Base-by-base conservation (phyloP, 2,329 filamentous ascomycete species). In the Domatiomyces catenatus region DNA sequence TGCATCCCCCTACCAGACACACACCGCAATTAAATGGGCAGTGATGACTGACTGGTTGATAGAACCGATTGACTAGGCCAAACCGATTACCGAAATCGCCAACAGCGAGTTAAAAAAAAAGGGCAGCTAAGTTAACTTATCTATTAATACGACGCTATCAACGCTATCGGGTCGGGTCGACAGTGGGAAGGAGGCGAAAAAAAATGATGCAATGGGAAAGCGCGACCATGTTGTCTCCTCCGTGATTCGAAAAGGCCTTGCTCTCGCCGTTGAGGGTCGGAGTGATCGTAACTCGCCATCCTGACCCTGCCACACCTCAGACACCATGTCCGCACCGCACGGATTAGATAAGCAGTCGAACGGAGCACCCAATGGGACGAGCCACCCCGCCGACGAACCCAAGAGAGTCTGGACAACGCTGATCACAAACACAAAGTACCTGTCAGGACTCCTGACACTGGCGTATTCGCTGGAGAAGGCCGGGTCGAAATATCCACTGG, bases 391-490 rank as follows among this genome's bases (percentile, higher is more conserved):
- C 26, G 36, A 49, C n/a, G 39, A 28, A 18, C 47, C 51, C 12
- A 56, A 59, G 49, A 62, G 64, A 86, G 86, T 92, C 64, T 94
- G 86, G 86, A 86, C 85, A 24, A 85, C 82, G 8, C 75, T 94
- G 58, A 88, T 94, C 64, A 94, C 87, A 53, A 93, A 92, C 69
- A 80, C 79, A 47, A 74, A 75, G 60, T 94, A 94, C 67, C 80
- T 94, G 54, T 76, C 84, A 5, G 88, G 88, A 46, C 81, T 94
- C 48, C 74, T 94, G 50, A 87, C 86, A 1, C 82, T 94, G 54
- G 76, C 88, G 63, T 78, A 84, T 68, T 86, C 84, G 44, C 79
- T 94, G 59, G 80, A 80, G 61, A 73, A 74, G 57, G 69, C 73
- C 51, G 66, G 70, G 18, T 81, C 83, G 12, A 75, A 75, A 48